These are phyloP conservation scores for Suaeda aralocaspica DNA, from an alignment of 148 eudicot species.

Conservation along the genomic window DNA sequence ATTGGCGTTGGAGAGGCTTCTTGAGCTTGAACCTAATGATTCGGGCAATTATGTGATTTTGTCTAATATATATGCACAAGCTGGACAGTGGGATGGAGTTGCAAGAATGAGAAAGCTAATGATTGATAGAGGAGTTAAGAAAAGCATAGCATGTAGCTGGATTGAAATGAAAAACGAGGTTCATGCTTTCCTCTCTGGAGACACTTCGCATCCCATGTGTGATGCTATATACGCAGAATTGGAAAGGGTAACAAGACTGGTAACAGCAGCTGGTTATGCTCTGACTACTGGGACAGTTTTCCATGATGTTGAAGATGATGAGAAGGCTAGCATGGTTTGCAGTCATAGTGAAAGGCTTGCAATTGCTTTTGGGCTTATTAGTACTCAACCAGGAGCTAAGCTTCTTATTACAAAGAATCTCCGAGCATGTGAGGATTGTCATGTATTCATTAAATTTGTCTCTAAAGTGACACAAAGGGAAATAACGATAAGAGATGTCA, in stretches of 20 bases:
- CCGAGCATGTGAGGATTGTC: constrained; percentile 62
- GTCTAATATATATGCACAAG: constrained; percentile 62
- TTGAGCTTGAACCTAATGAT: constrained; percentile 61
- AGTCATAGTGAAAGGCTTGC: constrained; percentile 68
- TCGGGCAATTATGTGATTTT: constrained; percentile 55
- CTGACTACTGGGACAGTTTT: constrained; percentile 48
- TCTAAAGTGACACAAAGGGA: constrained; percentile 36
- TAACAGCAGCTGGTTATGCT: constrained; percentile 48
- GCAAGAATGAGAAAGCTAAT: constrained; percentile 49
- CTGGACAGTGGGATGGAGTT: constrained; percentile 62
- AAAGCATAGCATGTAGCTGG: constrained; percentile 61
- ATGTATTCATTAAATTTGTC: constrained; percentile 55
- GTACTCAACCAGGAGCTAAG: constrained; percentile 45
- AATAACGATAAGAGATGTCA: constrained; percentile 36
- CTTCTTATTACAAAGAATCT: constrained; percentile 57
- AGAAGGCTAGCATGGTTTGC: constrained; percentile 52
- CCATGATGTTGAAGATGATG: constrained; percentile 63
- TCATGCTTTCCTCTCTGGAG: constrained; percentile 56
- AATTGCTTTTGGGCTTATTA: constrained; percentile 65
- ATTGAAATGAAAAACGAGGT: constrained; percentile 57
- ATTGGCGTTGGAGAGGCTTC: constrained; percentile 41
- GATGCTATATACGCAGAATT: constrained; percentile 52
- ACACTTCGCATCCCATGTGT: constrained; percentile 48
- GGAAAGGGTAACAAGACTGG: constrained; percentile 40
- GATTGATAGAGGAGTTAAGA: constrained; percentile 46